Base-by-base conservation (phyloP, 2,329 filamentous ascomycete genomes). In the Aspergillus sp. region DNA sequence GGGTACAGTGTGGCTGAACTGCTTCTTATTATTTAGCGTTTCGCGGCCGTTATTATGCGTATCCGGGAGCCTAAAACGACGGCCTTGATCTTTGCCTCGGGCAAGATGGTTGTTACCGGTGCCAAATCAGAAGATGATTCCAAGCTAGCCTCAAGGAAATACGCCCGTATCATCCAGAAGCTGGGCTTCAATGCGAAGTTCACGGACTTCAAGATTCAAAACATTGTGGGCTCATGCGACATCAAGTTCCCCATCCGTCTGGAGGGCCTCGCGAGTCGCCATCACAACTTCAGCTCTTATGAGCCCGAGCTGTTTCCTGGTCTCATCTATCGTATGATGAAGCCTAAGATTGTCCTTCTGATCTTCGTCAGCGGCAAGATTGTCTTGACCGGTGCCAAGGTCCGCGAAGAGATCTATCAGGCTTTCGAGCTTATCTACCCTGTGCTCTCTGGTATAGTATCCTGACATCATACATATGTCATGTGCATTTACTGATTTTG, bases 301-400 rank as follows among this genome's bases (percentile, higher is more conserved):
- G 95, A 99, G 80, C 95, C 95, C 69, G 95, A 99, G 77, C 80
- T 99, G 78, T 99, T 98, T 87, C 95, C 95, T 74, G 95, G 95
- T 87, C 89, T 99, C 56, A 99, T 99, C 82, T 99, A 99, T 82
- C 93, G 95, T 78, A 99, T 99, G 95, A 97, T 98, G 85, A 98
- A 98, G 85, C 95, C 95, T 22, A 98, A 98, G 88, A 97, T 98
- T 70, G 94, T 98, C 57, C 88, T 98, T 28, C 84, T 98, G 75
- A 97, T 99, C 79, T 98, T 98, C 83, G 94, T 98, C 73, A 95
- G 91, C 74, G 95, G 94, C 75, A 98, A 98, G 86, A 98, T 98
- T 65, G 95, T 98, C 73, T 86, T 98, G 76, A 98, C 95, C 47
- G 95, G 95, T 74, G 95, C 95, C 69, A 98, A 99, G 78, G 93